Conservation (phyloP, 139 green algal species). For the Chlorella sp. region DNA sequence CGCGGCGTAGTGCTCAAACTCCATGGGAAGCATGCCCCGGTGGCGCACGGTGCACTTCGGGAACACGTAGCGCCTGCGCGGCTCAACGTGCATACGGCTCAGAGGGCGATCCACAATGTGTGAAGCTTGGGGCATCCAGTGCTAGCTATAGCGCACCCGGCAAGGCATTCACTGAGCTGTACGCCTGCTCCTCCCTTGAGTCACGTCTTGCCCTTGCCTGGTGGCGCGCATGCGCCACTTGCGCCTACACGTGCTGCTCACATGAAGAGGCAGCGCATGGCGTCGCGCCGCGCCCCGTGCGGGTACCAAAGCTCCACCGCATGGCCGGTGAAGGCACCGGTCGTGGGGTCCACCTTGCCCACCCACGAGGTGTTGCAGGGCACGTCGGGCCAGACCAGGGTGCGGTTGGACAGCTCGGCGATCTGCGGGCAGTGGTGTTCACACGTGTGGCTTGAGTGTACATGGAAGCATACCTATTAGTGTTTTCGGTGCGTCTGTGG, state of each 20-base stretch:
- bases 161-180: too few relatives aligned
- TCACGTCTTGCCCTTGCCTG: too few relatives aligned
- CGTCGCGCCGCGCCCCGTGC: neutral
- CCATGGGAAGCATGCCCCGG: neutral
- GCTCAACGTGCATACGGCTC: neutral
- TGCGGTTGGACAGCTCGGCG: slow-evolving; percentile 1
- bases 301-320: neutral
- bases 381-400: slow-evolving; percentile 4
- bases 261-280: neutral
- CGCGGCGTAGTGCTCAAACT: neutral
- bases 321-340: neutral
- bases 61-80: neutral
- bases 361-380: neutral
- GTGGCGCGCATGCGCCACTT: too few relatives aligned
- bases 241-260: neutral
- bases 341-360: neutral
- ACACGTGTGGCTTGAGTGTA: too few relatives aligned
- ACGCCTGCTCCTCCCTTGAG: neutral
- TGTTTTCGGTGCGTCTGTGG: too few relatives aligned
- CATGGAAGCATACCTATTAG: too few relatives aligned
- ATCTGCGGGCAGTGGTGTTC: neutral
- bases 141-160: too few relatives aligned
- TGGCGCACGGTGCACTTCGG: neutral
- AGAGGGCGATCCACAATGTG: neutral
- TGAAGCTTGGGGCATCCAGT: neutral